Evolutionary conservation across 2,329 filamentous ascomycete species (phyloP), one percentile per base, ranked within the genome.

Genomic region (Cladosporium halotolerans): DNA sequence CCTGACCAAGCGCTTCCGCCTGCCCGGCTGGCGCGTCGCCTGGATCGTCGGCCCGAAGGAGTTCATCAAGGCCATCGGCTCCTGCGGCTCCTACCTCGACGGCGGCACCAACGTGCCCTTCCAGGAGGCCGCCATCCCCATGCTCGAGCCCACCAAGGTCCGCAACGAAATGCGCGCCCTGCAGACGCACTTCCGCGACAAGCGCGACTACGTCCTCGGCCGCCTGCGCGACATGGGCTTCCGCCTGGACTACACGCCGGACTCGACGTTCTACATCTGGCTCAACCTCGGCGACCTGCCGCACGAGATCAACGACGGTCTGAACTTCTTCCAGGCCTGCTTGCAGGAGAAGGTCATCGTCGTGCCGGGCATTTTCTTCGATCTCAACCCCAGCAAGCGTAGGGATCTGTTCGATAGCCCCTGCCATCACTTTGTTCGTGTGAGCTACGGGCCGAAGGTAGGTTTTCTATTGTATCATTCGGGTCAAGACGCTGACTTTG

Each of bases 1-100:
- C 46, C 80, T 97, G 23, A 97, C 92, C 63, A 97, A 97, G 80
- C 87, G 92, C 57, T 97, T 97, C 81, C 85, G 92, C 61, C 83
- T 97, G 32, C 92, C 92, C 1, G 92, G 92, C 57, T 97, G 92
- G 90, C 87, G 92, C 68, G 91, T 97, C 41, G 91, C 92, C 6
- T 97, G 92, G 92, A 90, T 97, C 62, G 71, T 97, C 52, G 92
- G 92, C 1, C 92, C 92, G 60, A 96, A 96, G 77, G 91, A 96
- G 65, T 97, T 96, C 72, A 89, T 96, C 74, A 85, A 88, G 70
- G 91, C 92, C 31, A 91, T 96, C 60, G 89, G 89, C 53, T 91
- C 87, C 38, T 96, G 91, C 67, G 92, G 92, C 55, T 92, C 86
- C 38, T 51, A 51, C 13, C 40, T 42, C 9, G 92, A 97, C 66